phyloP scores from a whole-genome alignment of 345 rosid species.

The Noccaea caerulescens region DNA sequence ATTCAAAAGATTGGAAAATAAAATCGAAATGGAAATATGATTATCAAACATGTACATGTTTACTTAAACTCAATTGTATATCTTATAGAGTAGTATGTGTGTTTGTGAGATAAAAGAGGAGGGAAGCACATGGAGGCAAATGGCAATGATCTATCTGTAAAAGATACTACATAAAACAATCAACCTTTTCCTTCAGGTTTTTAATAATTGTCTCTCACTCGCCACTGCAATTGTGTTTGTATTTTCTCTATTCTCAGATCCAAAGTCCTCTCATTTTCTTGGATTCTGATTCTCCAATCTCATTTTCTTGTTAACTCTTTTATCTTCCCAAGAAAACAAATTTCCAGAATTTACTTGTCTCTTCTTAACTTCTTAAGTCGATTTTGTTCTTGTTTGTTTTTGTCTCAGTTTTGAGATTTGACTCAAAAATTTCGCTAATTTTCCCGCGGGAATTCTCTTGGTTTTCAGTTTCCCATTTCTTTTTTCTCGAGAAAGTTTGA shows the following conservation, averaged over 20 bases:
- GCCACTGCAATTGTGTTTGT: constrained; percentile 3
- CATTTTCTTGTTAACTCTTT: constrained; percentile 28
- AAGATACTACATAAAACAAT: constrained; percentile 23
- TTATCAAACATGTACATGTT: neutral
- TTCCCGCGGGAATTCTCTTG: constrained; percentile 37
- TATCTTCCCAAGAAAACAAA: constrained; percentile 35
- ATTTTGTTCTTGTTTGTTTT: constrained; percentile 22
- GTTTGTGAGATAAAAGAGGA: constrained; percentile 8
- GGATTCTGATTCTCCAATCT: constrained; percentile 48
- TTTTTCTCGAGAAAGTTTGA: constrained; percentile 29
- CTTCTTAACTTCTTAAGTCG: constrained; percentile 21
- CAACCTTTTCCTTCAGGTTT: constrained; percentile 16
- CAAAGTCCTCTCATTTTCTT: constrained; percentile 47
- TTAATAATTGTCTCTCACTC: constrained; percentile 18
- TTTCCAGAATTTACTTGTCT: constrained; percentile 36
- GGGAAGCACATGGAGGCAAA: constrained; percentile 37
- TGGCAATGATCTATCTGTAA: constrained; percentile 31
- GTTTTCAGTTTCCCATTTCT: neutral
- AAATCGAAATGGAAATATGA: neutral
- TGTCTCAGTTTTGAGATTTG: constrained; percentile 12
- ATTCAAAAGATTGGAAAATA: neutral
- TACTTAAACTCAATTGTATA: neutral
- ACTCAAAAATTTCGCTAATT: constrained; percentile 1
- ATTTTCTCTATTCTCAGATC: constrained; percentile 40
- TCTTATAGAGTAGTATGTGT: neutral